Evolutionary conservation across 257 asterid species (phyloP).

Genomic region (Solanum bukasovii): DNA sequence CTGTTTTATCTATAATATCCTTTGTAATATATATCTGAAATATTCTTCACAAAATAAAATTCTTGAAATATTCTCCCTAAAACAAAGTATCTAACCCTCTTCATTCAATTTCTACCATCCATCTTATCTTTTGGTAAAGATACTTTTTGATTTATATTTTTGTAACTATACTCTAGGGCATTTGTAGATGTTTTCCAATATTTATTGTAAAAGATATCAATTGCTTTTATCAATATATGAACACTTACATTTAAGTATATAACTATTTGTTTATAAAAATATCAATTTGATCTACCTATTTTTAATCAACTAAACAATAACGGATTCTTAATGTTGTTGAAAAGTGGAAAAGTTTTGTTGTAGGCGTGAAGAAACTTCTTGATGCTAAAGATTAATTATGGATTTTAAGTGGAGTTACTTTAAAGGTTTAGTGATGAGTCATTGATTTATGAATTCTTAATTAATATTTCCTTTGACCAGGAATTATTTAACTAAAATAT

Average conservation of each 20-base stretch:
- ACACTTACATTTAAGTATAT: neutral
- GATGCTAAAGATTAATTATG: neutral
- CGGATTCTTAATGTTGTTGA: neutral
- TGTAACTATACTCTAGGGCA: neutral
- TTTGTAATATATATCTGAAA: neutral
- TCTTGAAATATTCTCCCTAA: neutral
- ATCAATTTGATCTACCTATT: neutral
- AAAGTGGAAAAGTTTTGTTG: neutral
- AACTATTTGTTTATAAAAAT: neutral
- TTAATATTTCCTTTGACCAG: neutral
- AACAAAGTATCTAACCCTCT: neutral
- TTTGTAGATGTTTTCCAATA: neutral
- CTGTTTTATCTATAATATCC: neutral
- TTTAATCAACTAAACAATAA: neutral
- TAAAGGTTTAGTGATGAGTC: neutral
- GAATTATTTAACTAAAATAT: neutral
- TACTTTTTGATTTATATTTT: neutral
- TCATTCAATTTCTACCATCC: neutral
- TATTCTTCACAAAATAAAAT: neutral
- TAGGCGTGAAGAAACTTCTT: neutral
- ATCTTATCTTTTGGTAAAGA: neutral
- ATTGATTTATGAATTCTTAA: neutral
- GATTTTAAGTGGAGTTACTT: neutral
- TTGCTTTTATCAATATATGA: neutral
- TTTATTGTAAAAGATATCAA: neutral